Conservation (phyloP, 805 yeast species). For the Yamadazyma kitorensis region DNA sequence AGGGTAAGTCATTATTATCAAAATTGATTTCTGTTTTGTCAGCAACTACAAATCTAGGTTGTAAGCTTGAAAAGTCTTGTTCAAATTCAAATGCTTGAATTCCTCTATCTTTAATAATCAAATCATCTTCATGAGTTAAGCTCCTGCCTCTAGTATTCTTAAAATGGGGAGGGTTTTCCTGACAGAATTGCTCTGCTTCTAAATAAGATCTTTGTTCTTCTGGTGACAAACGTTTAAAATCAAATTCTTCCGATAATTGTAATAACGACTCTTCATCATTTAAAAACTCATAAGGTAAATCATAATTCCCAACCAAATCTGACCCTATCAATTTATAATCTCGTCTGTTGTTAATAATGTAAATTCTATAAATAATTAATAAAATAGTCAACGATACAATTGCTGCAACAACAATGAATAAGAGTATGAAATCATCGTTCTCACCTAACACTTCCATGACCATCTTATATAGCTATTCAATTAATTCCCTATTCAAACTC, state of each 20-base stretch:
- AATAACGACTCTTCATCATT: constrained; percentile 38
- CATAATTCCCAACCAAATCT: constrained; percentile 6
- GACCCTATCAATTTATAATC: not conserved
- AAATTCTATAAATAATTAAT: not conserved
- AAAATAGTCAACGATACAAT: not conserved
- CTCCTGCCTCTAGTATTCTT: constrained; percentile 32
- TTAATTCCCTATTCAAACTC: no score
- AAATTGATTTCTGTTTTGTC: constrained; percentile 39
- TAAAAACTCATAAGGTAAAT: constrained; percentile 35
- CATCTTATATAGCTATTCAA: no score
- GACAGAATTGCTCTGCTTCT: constrained; percentile 34
- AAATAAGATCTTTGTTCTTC: constrained; percentile 38
- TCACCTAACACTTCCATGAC: no score
- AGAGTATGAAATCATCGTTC: not conserved
- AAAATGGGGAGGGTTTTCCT: constrained; percentile 29
- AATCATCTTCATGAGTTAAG: constrained; percentile 26
- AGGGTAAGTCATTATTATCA: constrained; percentile 34
- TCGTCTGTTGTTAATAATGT: not conserved
- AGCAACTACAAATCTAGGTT: constrained; percentile 35
- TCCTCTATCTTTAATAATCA: constrained; percentile 33
- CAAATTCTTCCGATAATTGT: constrained; percentile 35
- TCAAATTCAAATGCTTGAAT: constrained; percentile 40
- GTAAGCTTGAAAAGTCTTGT: constrained; percentile 29
- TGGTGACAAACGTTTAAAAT: constrained; percentile 34
- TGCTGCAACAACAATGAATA: not conserved